phyloP scores from a whole-genome alignment of 2,329 filamentous ascomycete species.

The Fusarium subtropicale region DNA sequence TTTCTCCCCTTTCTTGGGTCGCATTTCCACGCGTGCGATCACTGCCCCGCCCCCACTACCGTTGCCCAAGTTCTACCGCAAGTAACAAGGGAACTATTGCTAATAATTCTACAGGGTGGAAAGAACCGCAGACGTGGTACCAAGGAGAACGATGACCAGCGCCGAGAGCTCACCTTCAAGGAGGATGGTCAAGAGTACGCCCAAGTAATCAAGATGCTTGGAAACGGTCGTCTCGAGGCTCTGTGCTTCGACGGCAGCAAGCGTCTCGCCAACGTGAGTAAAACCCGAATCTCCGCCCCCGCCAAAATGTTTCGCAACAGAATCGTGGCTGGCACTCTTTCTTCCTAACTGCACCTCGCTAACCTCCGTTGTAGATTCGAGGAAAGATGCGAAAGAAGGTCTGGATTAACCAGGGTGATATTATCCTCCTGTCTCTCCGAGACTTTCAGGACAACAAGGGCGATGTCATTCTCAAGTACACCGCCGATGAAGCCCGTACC shows the following conservation, averaged over 20 bases:
- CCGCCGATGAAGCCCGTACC: slow-evolving; percentile 91
- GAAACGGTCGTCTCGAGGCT: slow-evolving; percentile 92
- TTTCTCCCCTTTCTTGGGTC: neutral
- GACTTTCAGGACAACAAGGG: slow-evolving; percentile 97
- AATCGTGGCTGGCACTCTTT: neutral
- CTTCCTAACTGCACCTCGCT: slow-evolving; percentile 57
- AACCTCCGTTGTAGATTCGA: slow-evolving; percentile 70
- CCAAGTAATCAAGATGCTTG: slow-evolving; percentile 84
- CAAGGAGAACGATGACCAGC: slow-evolving; percentile 99
- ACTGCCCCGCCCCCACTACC: slow-evolving; percentile 50
- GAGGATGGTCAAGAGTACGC: slow-evolving; percentile 86
- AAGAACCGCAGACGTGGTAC: slow-evolving; percentile 99
- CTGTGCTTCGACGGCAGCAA: slow-evolving; percentile 88
- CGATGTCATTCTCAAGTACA: slow-evolving; percentile 97
- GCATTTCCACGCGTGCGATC: slow-evolving; percentile 31
- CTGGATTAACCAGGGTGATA: slow-evolving; percentile 99
- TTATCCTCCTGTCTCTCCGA: slow-evolving; percentile 86
- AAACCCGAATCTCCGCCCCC: neutral
- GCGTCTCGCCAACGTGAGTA: slow-evolving; percentile 56
- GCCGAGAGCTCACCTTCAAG: slow-evolving; percentile 98
- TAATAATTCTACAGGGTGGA: slow-evolving; percentile 75
- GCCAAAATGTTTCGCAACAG: slow-evolving; percentile 3
- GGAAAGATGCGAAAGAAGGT: slow-evolving; percentile 99
- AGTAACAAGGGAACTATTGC: slow-evolving; percentile 17
- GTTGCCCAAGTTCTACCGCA: slow-evolving; percentile 30